Evolutionary conservation across 2,329 filamentous ascomycete species (phyloP), one percentile per base, ranked within the genome.

Genomic region (Fusarium coicis): DNA sequence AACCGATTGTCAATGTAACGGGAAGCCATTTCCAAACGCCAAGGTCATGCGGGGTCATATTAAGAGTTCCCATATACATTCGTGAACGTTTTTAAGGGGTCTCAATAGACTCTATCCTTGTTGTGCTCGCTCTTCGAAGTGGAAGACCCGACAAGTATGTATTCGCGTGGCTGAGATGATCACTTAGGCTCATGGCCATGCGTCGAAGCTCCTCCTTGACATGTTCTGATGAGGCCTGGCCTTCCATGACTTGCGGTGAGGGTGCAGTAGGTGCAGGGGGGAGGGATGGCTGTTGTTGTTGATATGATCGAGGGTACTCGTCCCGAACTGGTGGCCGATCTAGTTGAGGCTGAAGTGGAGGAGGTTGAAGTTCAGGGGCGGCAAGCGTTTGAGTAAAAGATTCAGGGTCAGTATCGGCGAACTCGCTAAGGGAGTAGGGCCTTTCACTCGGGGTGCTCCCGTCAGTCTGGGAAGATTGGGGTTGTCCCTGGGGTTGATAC

Each of bases 161-260:
- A 40, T 86, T 85, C 19, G 85, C 84, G 30, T 85, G 73, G 16
- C 81, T 83, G 8, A 88, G 79, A 61, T 88, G 86, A n/a, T 87
- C 85, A 10, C 83, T 81, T 7, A 88, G 79, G 62, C 83, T 85
- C 79, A 85, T 85, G 19, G 87, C 84, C 66, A 90, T 81, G 23
- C 85, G 83, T 14, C 87, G 84, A 69, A 90, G 81, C 73, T 86
- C 83, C 63, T 86, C 84, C 47, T 85, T 85, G 26, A 88, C 85
- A 53, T 89, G 88, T 30, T 85, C 84, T 8, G 83, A 78, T 0
- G 86, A 85, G 1, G 87, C 87, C 37, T 85, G 83, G 5, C 87
- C 87, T 76, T 90, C 87, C 83, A 90, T 86, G 44, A 89, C 87
- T 57, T 84, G 83, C 5, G 83, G 79, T 4, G 86, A 84, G 4